Conservation (phyloP, 2,329 filamentous ascomycete species). For the Colletotrichum abscissum region DNA sequence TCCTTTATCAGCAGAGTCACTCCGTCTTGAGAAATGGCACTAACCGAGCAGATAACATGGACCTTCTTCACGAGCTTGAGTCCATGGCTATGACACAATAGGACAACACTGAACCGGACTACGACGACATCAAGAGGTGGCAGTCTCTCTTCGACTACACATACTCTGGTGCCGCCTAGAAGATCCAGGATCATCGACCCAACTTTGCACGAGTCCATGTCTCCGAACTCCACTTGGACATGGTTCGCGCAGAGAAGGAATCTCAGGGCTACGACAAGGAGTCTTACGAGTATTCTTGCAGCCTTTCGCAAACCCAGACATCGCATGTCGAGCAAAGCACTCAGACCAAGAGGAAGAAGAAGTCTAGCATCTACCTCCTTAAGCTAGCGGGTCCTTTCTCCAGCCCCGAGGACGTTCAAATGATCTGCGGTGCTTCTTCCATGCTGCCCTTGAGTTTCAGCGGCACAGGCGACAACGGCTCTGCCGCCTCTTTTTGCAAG, state of each 20-base stretch:
- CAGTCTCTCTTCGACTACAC: constrained; percentile 18
- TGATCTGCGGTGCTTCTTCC: neutral
- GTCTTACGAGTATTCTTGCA: constrained; percentile 29
- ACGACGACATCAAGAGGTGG: constrained; percentile 11
- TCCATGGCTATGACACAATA: neutral
- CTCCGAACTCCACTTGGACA: constrained; percentile 20
- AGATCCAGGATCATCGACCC: constrained; percentile 22
- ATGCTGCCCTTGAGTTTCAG: neutral
- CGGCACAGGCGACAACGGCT: neutral
- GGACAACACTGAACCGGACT: neutral
- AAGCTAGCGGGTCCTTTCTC: constrained; percentile 13
- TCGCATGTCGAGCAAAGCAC: neutral
- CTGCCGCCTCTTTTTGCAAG: neutral
- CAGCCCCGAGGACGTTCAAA: neutral
- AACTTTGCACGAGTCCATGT: constrained; percentile 13
- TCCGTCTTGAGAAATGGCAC: neutral
- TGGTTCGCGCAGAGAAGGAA: constrained; percentile 10
- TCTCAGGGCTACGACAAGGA: constrained; percentile 26
- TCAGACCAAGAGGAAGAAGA: neutral
- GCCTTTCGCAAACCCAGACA: neutral
- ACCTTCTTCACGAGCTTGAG: neutral
- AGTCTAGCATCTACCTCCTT: constrained; percentile 3
- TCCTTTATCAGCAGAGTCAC: neutral
- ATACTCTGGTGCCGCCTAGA: constrained; percentile 7
- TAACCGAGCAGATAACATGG: neutral